These are phyloP conservation scores for Fusarium verticillioides DNA, from an alignment of 2,329 filamentous ascomycete species.

Conservation along the genomic window DNA sequence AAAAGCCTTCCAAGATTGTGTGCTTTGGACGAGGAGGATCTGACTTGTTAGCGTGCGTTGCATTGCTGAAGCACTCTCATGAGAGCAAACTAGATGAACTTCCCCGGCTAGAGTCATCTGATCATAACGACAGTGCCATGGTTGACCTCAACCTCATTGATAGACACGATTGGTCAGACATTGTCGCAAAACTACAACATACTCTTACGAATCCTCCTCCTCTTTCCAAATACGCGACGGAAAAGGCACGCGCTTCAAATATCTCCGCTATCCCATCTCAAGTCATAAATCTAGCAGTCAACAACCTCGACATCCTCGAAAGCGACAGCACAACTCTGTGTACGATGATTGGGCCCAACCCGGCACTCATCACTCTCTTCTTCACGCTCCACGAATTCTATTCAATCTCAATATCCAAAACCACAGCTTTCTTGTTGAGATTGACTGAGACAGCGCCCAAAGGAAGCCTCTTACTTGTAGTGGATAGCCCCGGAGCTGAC, in stretches of 20 bases:
- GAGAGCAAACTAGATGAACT: not conserved
- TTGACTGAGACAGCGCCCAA: not conserved
- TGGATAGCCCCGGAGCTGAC: not conserved
- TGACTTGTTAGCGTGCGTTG: not conserved
- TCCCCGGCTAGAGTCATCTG: not conserved
- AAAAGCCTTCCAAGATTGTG: not conserved
- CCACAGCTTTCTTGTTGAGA: not conserved
- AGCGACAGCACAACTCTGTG: not conserved
- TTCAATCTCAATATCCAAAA: slow-evolving; percentile 4
- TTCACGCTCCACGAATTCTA: slow-evolving; percentile 13
- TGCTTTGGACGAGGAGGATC: slow-evolving; percentile 10
- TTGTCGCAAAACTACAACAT: slow-evolving; percentile 1
- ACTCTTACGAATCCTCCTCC: slow-evolving; percentile 5
- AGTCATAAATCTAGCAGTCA: not conserved
- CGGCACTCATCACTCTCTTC: not conserved
- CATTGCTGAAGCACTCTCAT: not conserved
- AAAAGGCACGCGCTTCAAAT: slow-evolving; percentile 9
- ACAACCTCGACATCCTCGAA: not conserved
- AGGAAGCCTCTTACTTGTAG: slow-evolving; percentile 3
- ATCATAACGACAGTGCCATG: not conserved
- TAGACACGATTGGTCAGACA: not conserved
- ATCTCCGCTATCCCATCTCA: not conserved
- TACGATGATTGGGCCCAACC: not conserved
- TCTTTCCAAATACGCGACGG: slow-evolving; percentile 15
- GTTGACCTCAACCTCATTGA: slow-evolving; percentile 6